Base-by-base conservation (phyloP, 2,329 filamentous ascomycete species). In the Rhytidhysteron rufulum region DNA sequence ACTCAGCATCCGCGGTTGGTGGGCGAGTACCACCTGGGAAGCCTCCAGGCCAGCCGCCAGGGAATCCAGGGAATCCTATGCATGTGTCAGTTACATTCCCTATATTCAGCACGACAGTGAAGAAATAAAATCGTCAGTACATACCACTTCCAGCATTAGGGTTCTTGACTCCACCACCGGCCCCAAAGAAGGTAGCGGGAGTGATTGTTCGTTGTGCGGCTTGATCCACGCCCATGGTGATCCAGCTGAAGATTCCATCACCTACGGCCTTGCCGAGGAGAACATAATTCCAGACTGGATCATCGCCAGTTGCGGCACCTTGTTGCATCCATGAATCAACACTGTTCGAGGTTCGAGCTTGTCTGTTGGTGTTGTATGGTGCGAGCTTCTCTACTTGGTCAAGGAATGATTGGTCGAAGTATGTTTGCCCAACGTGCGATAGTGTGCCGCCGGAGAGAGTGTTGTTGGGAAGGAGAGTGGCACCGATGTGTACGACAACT, bases 381-480 rank as follows among this genome's bases (percentile, higher is more conserved):
- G 55, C 43, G 1, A 62, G 66, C 8, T 58, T 57, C 45, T 80
- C 73, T 40, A 83, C 77, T 29, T 66, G 47, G 19, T 52, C 51
- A 48, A 79, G 72, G 8, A 85, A 72, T 46, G 70, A 67, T 55
- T 83, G 75, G 57, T 85, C 79, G 41, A 80, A 80, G 70, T 80
- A 85, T 37, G 81, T 55, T 57, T 86, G 81, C 15, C 81, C 80
- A 29, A 83, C 71, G 62, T 85, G 80, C 6, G 75, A 72, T 42
- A 77, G 71, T 37, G 63, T 68, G 13, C 69, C 68, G 44, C 70
- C 74, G 30, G 63, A 60, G 45, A 78, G 71, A 42, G 77, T 76
- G 39, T 73, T 75, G 53, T 74, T 79, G 34, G 66, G 49, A 33
- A 70, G 65, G 5, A 69, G 51, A 31, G 60, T 66, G 32, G 53